Evolutionary conservation across 768 basidiomycete genomes (phyloP), one percentile per base, ranked within the genome.

Genomic region (Phaeolepiota aurea): DNA sequence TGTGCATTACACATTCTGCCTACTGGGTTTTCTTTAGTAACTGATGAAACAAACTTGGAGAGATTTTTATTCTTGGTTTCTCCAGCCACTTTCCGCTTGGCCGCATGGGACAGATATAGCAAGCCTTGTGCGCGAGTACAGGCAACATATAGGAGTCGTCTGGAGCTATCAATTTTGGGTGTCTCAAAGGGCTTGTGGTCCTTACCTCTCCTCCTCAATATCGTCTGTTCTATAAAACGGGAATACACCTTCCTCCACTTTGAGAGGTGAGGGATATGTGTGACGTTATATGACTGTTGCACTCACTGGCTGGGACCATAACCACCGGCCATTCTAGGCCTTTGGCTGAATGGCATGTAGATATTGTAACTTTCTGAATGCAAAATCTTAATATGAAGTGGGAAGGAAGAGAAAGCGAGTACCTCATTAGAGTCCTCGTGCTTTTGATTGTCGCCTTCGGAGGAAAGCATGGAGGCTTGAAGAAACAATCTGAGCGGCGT

Each of bases 251-350:
- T 74, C 55, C 52, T 89, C 88, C 2, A 79, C 86, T 86, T 42
- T 15, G 13, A 30, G 20, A 21, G 32, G 28, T 43, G 39, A 50
- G 28, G 38, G 13, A 34, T 14, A 16, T 28, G 4, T 20, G 11
- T 13, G 12, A 14, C 20, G 20, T 16, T 25, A 36, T 5, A 33
- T 23, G 13, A 32, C 11, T 25, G 43, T 7, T 22, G 18, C 32
- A 23, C 49, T 45, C 52, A 82, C 82, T 78, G 11, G 81, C 76
- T 16, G 84, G 83, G 14, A 87, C 65, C 46, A 92, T 80, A 0
- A 92, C 87, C 1, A 91, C 83, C 1, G 90, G 88, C 88, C 89
- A 94, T 58, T 94, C 90, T 5, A 92, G 64, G 0, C 90, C 89
- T 56, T 94, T 94, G 0, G 89, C 88, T 22, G 87, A 77, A 62